phyloP scores from a whole-genome alignment of 345 rosid species.

The Erucastrum elatum region DNA sequence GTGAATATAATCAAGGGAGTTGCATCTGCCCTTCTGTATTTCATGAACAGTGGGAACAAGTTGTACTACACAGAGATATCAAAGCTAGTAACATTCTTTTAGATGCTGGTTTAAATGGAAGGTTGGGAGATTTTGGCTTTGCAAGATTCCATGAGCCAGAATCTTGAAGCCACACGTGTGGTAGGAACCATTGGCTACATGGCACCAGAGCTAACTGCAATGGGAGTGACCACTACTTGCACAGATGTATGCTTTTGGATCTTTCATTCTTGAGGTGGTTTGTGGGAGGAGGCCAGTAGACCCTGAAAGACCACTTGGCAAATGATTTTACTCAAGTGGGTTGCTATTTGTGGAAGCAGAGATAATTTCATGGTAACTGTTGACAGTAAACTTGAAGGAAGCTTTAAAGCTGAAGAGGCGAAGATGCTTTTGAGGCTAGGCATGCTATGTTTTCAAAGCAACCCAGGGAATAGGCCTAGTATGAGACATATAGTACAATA shows the following conservation, averaged over 20 bases:
- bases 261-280: not conserved
- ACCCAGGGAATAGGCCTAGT: slow-evolving; percentile 30
- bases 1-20: not conserved
- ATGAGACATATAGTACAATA: slow-evolving; percentile 42
- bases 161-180: not conserved
- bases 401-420: slow-evolving; percentile 11
- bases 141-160: not conserved
- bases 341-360: not conserved
- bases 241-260: not conserved
- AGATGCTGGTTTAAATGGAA: not conserved
- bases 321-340: not conserved
- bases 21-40: not conserved
- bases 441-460: slow-evolving; percentile 41
- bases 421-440: slow-evolving; percentile 44
- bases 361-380: not conserved
- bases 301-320: not conserved
- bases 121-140: not conserved
- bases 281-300: not conserved
- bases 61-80: not conserved
- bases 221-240: not conserved
- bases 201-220: not conserved
- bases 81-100: not conserved
- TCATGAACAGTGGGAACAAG: not conserved
- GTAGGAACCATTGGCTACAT: slow-evolving; percentile 1
- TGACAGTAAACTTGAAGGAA: not conserved